A percentile compares a stretch with the other conserved stretches of the same genome.
Evolutionary conservation across 192 early-diverging fungal species (phyloP).

Genomic region (Phlyctochytrium planicorne): DNA sequence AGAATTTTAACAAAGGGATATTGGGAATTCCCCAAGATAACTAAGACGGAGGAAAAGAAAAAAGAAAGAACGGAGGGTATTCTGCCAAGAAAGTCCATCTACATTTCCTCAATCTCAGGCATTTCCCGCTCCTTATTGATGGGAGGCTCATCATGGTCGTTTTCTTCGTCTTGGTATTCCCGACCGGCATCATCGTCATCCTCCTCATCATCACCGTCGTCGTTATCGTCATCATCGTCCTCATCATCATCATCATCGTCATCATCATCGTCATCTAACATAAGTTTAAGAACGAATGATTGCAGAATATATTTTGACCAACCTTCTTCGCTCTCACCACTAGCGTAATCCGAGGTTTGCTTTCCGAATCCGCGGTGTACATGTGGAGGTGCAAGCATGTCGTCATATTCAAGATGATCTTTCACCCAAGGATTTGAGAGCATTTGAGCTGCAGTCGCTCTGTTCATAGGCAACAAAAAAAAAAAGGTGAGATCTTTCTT

Average conservation of each 20-base stretch:
- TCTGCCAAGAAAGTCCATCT: background rate
- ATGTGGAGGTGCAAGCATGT: conserved; percentile 18
- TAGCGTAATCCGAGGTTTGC: conserved; percentile 17
- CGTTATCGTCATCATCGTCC: conserved; percentile 22
- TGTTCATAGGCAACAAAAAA: background rate
- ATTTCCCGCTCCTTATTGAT: too few species aligned
- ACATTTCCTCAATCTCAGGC: background rate
- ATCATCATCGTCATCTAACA: conserved; percentile 18
- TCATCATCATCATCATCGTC: conserved; percentile 15
- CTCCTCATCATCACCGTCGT: conserved; percentile 26
- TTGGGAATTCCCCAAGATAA: background rate
- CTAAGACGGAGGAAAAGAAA: background rate
- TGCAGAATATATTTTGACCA: too few species aligned
- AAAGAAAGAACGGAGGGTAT: background rate
- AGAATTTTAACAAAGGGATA: background rate
- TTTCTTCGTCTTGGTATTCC: background rate
- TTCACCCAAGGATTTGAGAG: conserved; percentile 39
- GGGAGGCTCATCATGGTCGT: too few species aligned
- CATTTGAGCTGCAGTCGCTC: conserved; percentile 46
- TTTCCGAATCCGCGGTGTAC: conserved; percentile 30
- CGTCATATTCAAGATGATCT: conserved; percentile 32
- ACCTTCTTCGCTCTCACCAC: conserved; percentile 24
- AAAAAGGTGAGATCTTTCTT: background rate
- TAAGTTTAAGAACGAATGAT: too few species aligned
- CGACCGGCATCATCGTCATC: background rate